Percentiles rank a stretch among this genome's conserved stretches.
phyloP scores from a whole-genome alignment of 331 rosid species.

The Arachis monticola region DNA sequence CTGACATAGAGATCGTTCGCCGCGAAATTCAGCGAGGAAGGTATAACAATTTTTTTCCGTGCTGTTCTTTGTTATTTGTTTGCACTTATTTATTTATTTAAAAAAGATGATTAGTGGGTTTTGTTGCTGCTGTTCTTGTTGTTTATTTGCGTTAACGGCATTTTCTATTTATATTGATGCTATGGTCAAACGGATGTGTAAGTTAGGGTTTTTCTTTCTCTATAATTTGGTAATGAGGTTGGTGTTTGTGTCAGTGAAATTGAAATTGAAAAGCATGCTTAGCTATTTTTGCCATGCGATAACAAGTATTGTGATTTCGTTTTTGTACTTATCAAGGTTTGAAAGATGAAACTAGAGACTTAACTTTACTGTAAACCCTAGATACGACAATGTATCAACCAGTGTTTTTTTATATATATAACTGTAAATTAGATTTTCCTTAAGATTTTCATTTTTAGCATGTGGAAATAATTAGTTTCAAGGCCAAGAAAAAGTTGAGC shows the following conservation, averaged over 20 bases:
- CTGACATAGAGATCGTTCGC: conserved; percentile 60
- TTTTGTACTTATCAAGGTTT: too few species aligned
- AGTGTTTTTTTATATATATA: background rate
- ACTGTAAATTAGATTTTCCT: background rate
- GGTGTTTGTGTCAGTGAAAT: background rate
- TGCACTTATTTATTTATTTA: too few species aligned
- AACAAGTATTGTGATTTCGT: background rate
- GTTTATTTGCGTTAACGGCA: conserved; percentile 4
- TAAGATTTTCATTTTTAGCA: background rate
- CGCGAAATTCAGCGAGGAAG: conserved; percentile 82
- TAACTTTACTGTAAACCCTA: too few species aligned
- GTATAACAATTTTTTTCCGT: conserved; percentile 42
- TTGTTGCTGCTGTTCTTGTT: background rate
- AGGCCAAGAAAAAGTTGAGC: background rate
- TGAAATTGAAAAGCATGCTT: conserved; percentile 13
- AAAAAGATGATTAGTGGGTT: background rate
- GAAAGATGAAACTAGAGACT: too few species aligned
- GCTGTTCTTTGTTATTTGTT: background rate
- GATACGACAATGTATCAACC: too few species aligned
- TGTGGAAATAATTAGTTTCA: conserved; percentile 11
- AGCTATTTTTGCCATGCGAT: background rate
- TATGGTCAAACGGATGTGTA: conserved; percentile 3
- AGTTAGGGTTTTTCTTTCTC: conserved; percentile 4
- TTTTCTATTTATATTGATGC: background rate
- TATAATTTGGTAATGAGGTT: background rate